Conservation (phyloP, 1,284 basidiomycete species). For the Ganoderma resinaceum region DNA sequence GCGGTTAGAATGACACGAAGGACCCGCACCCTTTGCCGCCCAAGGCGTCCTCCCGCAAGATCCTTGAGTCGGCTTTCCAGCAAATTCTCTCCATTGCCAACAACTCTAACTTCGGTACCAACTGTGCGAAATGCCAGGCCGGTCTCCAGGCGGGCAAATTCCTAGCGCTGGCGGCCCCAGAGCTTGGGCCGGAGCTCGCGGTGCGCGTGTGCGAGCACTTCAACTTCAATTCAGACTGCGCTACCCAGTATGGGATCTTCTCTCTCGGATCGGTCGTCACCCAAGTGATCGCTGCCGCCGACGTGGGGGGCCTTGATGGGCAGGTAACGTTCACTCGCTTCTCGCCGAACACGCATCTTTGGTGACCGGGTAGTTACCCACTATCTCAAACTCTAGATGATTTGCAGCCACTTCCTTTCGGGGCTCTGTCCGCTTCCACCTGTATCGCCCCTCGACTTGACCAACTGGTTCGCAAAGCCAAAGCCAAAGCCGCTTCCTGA, state of each 20-base stretch:
- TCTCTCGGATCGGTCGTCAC: constrained; percentile 68
- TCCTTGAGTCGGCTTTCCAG: constrained; percentile 57
- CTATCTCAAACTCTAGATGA: constrained; percentile 43
- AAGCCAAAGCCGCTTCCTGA: constrained; percentile 71
- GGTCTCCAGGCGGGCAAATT: constrained; percentile 71
- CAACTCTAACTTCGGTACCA: constrained; percentile 56
- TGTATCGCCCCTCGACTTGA: constrained; percentile 58
- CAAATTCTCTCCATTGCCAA: constrained; percentile 61
- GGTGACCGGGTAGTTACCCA: background rate
- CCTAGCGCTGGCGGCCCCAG: constrained; percentile 68
- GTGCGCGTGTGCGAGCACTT: constrained; percentile 69
- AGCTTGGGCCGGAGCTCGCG: constrained; percentile 64
- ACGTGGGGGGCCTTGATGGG: constrained; percentile 74
- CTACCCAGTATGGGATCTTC: constrained; percentile 51
- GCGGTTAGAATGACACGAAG: constrained; percentile 55
- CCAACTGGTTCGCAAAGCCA: constrained; percentile 67
- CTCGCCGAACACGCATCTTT: background rate
- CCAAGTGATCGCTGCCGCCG: constrained; percentile 71
- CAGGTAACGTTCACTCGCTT: constrained; percentile 50
- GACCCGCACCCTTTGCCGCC: constrained; percentile 75
- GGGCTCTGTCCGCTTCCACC: constrained; percentile 57
- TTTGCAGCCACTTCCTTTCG: constrained; percentile 62
- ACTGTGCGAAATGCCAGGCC: constrained; percentile 69
- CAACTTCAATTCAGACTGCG: constrained; percentile 60
- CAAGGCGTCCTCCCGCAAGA: constrained; percentile 48